These are phyloP conservation scores for Ammopiptanthus mongolicus DNA, from an alignment of 306 rosid genomes.

Conservation along the genomic window DNA sequence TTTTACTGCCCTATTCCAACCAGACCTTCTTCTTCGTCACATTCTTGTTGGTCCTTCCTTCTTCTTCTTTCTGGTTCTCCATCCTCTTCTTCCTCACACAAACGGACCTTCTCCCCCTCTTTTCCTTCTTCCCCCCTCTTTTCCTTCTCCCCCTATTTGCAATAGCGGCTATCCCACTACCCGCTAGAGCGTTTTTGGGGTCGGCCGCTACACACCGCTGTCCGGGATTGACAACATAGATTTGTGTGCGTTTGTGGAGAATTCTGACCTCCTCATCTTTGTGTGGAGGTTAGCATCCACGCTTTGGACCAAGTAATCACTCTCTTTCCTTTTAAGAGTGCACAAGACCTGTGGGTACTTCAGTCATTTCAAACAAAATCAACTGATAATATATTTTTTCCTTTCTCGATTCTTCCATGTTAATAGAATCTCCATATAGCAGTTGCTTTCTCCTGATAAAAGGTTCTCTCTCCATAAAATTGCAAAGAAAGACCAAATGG, in stretches of 20 bases:
- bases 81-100: too few species aligned
- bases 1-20: too few species aligned
- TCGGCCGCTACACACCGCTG: too few species aligned
- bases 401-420: not conserved
- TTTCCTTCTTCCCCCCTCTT: too few species aligned
- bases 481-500: not conserved
- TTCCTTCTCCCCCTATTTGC: too few species aligned
- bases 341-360: not conserved
- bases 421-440: not conserved
- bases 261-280: not conserved
- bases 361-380: constrained; percentile 2
- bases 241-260: not conserved
- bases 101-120: too few species aligned
- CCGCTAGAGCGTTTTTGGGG: too few species aligned
- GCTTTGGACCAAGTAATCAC: not conserved
- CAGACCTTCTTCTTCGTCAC: too few species aligned
- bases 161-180: too few species aligned
- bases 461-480: not conserved
- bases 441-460: not conserved
- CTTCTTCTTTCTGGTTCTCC: too few species aligned
- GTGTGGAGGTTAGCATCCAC: not conserved
- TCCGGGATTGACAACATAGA: too few species aligned
- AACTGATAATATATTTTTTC: not conserved
- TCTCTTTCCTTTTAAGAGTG: not conserved
- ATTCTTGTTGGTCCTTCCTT: too few species aligned